A percentile compares a stretch with the other conserved stretches of the same genome.
phyloP scores from a whole-genome alignment of 2,329 filamentous ascomycete genomes.

The Colletotrichum echinochloae region DNA sequence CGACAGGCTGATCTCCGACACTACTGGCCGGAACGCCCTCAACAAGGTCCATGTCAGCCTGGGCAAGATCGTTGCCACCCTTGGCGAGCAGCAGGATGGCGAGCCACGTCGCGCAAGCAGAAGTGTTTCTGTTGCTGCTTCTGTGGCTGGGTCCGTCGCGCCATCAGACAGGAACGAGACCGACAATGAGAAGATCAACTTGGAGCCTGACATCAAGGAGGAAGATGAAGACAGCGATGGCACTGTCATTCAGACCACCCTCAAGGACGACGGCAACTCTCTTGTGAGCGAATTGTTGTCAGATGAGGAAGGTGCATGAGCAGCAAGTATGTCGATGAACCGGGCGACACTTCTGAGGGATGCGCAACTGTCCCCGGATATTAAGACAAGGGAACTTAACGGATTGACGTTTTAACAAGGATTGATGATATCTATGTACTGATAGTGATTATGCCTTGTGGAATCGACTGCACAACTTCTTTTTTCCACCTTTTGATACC shows the following conservation, averaged over 20 bases:
- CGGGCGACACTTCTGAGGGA: constrained; percentile 16
- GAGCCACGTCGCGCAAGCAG: constrained; percentile 57
- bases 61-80: constrained; percentile 74
- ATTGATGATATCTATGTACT: constrained; percentile 37
- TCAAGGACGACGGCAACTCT: constrained; percentile 47
- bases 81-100: constrained; percentile 59
- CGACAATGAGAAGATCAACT: constrained; percentile 54
- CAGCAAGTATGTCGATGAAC: background rate
- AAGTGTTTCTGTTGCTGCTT: constrained; percentile 56
- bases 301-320: constrained; percentile 52
- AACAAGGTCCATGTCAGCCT: constrained; percentile 76
- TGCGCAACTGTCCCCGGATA: background rate
- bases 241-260: constrained; percentile 42
- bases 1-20: constrained; percentile 68
- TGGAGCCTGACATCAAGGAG: constrained; percentile 61
- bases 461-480: constrained; percentile 4
- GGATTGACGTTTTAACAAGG: constrained; percentile 18
- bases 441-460: constrained; percentile 28
- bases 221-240: constrained; percentile 53
- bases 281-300: constrained; percentile 56
- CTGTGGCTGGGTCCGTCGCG: constrained; percentile 19
- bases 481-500: background rate
- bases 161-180: constrained; percentile 44
- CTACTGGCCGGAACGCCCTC: constrained; percentile 71
- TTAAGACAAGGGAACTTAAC: constrained; percentile 6